Evolutionary conservation across 148 eudicot species (phyloP).

Genomic region (Bassia scoparia): DNA sequence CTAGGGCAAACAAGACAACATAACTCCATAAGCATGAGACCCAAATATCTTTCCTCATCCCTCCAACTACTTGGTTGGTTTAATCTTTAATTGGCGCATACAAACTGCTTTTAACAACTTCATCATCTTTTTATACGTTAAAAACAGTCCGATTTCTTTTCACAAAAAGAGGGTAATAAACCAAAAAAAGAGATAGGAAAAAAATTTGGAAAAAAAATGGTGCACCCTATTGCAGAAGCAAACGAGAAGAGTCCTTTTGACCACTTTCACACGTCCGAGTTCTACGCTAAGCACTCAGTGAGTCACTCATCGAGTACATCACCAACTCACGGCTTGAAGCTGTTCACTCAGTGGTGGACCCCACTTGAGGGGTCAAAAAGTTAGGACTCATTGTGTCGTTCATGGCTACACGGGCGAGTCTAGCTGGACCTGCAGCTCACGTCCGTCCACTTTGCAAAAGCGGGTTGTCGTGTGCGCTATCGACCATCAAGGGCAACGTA

Average conservation of each 20-base stretch:
- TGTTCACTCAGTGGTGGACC: slow-evolving; percentile 87
- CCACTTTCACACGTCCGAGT: slow-evolving; percentile 51
- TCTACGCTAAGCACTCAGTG: slow-evolving; percentile 75
- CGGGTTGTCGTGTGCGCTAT: slow-evolving; percentile 78
- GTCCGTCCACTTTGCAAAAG: slow-evolving; percentile 58
- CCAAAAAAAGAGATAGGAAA: not conserved
- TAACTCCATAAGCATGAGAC: slow-evolving; percentile 16
- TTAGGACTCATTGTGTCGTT: slow-evolving; percentile 53
- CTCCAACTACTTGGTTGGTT: slow-evolving; percentile 12
- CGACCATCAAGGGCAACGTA: slow-evolving; percentile 90
- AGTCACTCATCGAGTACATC: slow-evolving; percentile 61
- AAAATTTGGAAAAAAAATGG: slow-evolving; percentile 27
- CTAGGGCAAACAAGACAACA: not conserved
- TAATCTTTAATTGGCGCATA: slow-evolving; percentile 2
- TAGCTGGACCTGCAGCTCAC: slow-evolving; percentile 81
- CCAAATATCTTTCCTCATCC: not conserved
- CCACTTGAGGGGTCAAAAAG: slow-evolving; percentile 35
- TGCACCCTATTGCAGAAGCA: slow-evolving; percentile 76
- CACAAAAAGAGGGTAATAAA: not conserved
- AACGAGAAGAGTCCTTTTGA: slow-evolving; percentile 74
- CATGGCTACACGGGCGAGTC: slow-evolving; percentile 99
- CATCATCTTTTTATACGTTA: not conserved
- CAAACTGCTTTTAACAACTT: not conserved
- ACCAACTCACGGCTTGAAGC: slow-evolving; percentile 67
- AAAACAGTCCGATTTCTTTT: not conserved